Evolutionary conservation across 805 yeast genomes (phyloP), one percentile per base, ranked within the genome.

Genomic region (Myxozyma udenii): DNA sequence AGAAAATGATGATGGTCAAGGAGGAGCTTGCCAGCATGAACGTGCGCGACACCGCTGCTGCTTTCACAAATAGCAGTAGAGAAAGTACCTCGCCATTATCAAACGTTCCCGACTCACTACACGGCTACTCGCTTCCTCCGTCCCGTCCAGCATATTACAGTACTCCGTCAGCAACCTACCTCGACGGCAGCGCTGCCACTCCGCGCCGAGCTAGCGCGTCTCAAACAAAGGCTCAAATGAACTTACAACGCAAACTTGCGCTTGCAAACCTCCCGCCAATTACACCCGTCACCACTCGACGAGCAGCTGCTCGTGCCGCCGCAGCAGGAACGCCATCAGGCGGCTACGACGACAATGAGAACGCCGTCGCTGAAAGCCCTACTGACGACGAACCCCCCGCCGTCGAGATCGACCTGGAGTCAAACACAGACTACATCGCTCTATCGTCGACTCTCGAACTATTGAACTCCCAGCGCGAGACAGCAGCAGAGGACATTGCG

Each of bases 391-490:
- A 25, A 5, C 37, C 25, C 4, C 58, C 59, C 2, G 36, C 16
- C 25, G 49, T 48, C 33, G 47, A 44, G 16, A 51, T 57, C 39
- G 61, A 59, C 24, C 54, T 60, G 36, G 51, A 46, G 24, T 52
- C 62, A 22, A 49, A 64, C 47, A 53, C 66, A 14, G 69, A 66
- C 46, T 66, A 65, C 44, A 60, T 66, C 14, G 69, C 70, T 21
- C 59, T 66, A 21, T 33, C 61, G 18, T 60, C 69, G 3, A 62
- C 70, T 3, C 55, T 66, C 16, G 54, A 58, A 21, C 48, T 65
- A 38, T 60, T 66, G 16, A 41, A 46, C 2, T 46, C 61, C 14
- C 69, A 66, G 45, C 62, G 58, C 28, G 44, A 48, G 19, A 48
- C 53, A 19, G 64, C 67, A 12, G 19, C 48, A 35, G 48, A 54